A percentile compares a stretch with the other conserved stretches of the same genome.
Conservation (phyloP, 169 alveolate species). For the Plasmodium berghei region DNA sequence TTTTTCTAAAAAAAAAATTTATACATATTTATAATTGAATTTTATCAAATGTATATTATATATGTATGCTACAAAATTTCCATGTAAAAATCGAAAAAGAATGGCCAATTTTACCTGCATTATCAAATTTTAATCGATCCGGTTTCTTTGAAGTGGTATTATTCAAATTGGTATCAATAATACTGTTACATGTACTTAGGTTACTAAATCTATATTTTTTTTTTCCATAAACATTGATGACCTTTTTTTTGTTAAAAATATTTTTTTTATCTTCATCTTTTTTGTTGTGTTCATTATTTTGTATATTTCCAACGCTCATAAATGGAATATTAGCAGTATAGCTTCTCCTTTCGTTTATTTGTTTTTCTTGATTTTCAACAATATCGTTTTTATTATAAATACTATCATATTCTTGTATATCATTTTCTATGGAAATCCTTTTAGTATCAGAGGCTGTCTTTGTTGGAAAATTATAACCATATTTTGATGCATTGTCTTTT, state of each 20-base stretch:
- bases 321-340: constrained; percentile 21
- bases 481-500: neutral
- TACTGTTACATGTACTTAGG: constrained; percentile 23
- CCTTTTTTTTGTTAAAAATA: constrained; percentile 5
- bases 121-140: neutral
- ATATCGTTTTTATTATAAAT: neutral
- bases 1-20: constrained; percentile 16
- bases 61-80: neutral
- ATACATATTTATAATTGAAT: neutral
- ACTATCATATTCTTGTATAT: neutral
- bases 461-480: neutral
- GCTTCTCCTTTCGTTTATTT: neutral
- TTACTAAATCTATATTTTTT: constrained; percentile 47
- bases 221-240: neutral
- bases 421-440: neutral
- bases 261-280: neutral
- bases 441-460: neutral
- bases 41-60: no score
- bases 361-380: neutral
- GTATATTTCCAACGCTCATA: constrained; percentile 45
- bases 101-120: neutral
- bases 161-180: constrained; percentile 9
- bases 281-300: constrained; percentile 12
- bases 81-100: neutral
- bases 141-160: neutral